These are phyloP conservation scores for Choricystis sp. DNA, from an alignment of 139 green algal genomes.

Conservation along the genomic window DNA sequence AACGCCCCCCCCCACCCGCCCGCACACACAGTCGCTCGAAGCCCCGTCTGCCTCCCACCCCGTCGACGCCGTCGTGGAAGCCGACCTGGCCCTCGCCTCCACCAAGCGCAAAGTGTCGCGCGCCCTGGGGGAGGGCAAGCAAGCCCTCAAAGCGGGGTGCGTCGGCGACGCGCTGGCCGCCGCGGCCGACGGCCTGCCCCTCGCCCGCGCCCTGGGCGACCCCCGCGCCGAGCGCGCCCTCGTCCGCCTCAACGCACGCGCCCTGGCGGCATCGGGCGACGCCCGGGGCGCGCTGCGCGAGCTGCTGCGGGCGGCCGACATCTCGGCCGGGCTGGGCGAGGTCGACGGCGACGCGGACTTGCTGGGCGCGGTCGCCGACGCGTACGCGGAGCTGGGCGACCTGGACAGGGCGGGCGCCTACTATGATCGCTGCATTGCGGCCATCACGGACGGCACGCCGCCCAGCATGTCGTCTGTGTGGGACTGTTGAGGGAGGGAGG, in stretches of 20 bases:
- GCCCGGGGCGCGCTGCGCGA: slow-evolving; percentile 5
- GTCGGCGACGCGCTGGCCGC: background rate
- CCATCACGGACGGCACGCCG: background rate
- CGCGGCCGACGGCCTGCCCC: slow-evolving; percentile 5
- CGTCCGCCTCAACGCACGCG: slow-evolving; percentile 6
- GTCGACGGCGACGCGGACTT: slow-evolving; percentile 13
- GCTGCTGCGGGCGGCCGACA: slow-evolving; percentile 12
- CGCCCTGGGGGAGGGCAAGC: slow-evolving; percentile 6
- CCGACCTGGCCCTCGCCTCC: background rate
- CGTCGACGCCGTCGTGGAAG: background rate
- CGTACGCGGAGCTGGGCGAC: background rate
- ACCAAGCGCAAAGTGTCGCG: slow-evolving; percentile 4
- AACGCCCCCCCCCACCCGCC: slow-evolving; percentile 17
- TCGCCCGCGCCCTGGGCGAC: slow-evolving; percentile 15
- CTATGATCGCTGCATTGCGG: background rate
- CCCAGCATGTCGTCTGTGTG: background rate
- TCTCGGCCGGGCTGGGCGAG: slow-evolving; percentile 18
- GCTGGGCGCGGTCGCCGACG: slow-evolving; percentile 21
- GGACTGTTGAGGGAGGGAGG: background rate
- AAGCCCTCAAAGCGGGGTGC: background rate
- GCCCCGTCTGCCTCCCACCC: slow-evolving; percentile 16
- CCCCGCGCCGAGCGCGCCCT: slow-evolving; percentile 18
- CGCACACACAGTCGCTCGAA: slow-evolving; percentile 13
- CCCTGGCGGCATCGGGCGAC: slow-evolving; percentile 2
- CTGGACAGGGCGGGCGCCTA: background rate